These are phyloP conservation scores for Lentinula aciculospora DNA, from an alignment of 768 basidiomycete genomes.

Conservation along the genomic window DNA sequence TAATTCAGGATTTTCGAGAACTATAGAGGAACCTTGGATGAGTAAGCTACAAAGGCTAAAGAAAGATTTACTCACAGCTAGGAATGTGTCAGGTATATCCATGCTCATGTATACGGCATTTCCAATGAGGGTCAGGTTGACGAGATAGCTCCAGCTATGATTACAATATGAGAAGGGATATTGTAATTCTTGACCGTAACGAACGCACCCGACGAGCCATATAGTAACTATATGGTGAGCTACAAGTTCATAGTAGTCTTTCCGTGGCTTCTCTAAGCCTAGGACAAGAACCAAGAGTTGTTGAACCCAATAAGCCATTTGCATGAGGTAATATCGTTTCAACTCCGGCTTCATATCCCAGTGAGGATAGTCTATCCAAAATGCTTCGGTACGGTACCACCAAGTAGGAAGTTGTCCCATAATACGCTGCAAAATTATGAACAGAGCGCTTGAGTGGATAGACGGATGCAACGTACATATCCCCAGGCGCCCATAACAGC, in stretches of 20 bases:
- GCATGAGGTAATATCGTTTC: constrained; percentile 92
- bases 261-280: constrained; percentile 89
- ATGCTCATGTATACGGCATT: constrained; percentile 93
- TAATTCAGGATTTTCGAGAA: constrained; percentile 88
- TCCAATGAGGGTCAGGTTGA: constrained; percentile 83
- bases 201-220: constrained; percentile 81
- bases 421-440: constrained; percentile 47
- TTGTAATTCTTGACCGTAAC: not conserved
- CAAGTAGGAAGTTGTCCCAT: constrained; percentile 80
- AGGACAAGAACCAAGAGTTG: constrained; percentile 84
- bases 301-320: constrained; percentile 91
- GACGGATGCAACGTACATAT: constrained; percentile 33
- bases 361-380: constrained; percentile 90
- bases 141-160: constrained; percentile 73
- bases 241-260: constrained; percentile 84
- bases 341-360: constrained; percentile 82
- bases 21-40: constrained; percentile 27
- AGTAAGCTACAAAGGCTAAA: not conserved
- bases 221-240: constrained; percentile 91
- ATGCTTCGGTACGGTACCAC: constrained; percentile 80
- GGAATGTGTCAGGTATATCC: constrained; percentile 89
- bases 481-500: constrained; percentile 48
- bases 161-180: not conserved
- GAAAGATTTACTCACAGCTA: constrained; percentile 57
- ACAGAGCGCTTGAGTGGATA: not conserved